Base-by-base conservation (phyloP, 2,329 filamentous ascomycete genomes). In the Beauveria australis region DNA sequence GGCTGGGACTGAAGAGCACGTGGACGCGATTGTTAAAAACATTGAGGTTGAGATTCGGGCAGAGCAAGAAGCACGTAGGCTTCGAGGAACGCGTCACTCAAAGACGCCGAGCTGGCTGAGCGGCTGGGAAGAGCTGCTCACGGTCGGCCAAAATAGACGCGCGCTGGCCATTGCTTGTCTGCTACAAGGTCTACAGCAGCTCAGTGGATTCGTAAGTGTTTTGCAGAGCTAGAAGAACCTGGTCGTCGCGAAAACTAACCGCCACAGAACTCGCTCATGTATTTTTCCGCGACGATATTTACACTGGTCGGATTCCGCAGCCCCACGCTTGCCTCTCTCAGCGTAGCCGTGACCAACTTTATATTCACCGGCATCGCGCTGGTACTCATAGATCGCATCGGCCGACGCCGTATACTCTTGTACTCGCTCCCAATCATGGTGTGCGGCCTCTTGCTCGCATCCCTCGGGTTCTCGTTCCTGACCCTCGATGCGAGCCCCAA, bases 381-480 rank as follows among this genome's bases (percentile, higher is more conserved):
- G 60, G 75, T 86, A 26, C 78, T 92, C 24, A 91, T 96, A 64
- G 92, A 96, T 73, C 85, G 81, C 24, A 81, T 95, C 58, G 92
- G 92, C 1, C 83, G 92, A 19, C 83, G 92, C 44, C 83, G 86
- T 28, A 92, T 96, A 58, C 79, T 97, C 1, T 82, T 97, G 5
- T 87, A 81, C 70, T 94, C 91, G 1, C 84, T 97, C 30, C 92
- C 92, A 0, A 81, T 94, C 66, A 97, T 97, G 93, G 79, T 86
- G 0, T 33, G 83, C 1, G 90, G 90, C 0, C 81, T 97, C 10
- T 68, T 89, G 0, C 72, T 89, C 1, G 90, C 90, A 57, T 85
- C 89, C 4, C 76, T 86, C 47, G 87, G 89, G 0, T 97, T 96
- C 75, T 79, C 81, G 2, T 83, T 83, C 63, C 75, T 93, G 61